Evolutionary conservation across 2,329 filamentous ascomycete species (phyloP).

Genomic region (Ceratocystis destructans): DNA sequence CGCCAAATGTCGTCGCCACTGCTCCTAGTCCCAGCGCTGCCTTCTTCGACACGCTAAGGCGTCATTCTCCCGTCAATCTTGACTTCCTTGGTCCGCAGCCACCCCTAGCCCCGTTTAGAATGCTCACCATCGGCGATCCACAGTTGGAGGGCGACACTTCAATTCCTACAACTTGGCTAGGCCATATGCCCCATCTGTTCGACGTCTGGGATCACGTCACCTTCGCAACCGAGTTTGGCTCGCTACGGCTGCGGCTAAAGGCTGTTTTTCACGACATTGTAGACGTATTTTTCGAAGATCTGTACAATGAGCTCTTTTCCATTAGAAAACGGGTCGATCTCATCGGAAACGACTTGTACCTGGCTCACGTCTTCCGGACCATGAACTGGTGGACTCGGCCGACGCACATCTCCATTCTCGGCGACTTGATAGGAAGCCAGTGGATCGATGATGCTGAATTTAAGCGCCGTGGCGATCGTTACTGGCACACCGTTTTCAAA

Average conservation of each 20-base stretch:
- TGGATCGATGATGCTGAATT: constrained; percentile 89
- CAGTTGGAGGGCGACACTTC: constrained; percentile 88
- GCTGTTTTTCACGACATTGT: constrained; percentile 44
- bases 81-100: constrained; percentile 8
- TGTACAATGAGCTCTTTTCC: constrained; percentile 51
- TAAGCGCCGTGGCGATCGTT: constrained; percentile 53
- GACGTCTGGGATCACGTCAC: constrained; percentile 35
- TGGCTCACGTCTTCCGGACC: constrained; percentile 80
- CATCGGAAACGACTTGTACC: constrained; percentile 85
- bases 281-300: constrained; percentile 52
- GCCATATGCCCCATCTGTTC: constrained; percentile 40
- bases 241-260: constrained; percentile 39
- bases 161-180: constrained; percentile 46
- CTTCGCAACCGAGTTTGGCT: constrained; percentile 33
- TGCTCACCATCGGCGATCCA: constrained; percentile 79
- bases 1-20: constrained; percentile 11
- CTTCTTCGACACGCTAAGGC: constrained; percentile 17
- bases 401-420: constrained; percentile 77
- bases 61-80: constrained; percentile 15
- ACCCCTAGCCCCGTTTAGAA: constrained; percentile 57
- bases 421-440: constrained; percentile 85
- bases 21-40: constrained; percentile 14
- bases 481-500: constrained; percentile 69
- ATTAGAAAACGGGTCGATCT: constrained; percentile 72
- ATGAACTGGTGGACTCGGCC: constrained; percentile 73